Evolutionary conservation across 106 monocot species (phyloP).

Genomic region (Dioscorea zingiberensis): DNA sequence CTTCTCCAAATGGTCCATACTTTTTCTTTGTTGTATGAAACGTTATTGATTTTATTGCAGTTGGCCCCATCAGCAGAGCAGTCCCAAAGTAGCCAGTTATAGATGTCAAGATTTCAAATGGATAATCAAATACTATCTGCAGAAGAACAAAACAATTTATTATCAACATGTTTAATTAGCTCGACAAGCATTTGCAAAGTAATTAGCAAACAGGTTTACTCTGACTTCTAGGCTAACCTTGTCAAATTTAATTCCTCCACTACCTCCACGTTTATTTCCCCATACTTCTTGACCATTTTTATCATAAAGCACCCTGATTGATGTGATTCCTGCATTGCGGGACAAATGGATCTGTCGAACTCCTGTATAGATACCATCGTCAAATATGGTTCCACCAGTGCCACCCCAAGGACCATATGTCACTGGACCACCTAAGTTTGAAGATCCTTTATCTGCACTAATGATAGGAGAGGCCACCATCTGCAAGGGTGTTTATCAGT

Average conservation of each 20-base stretch:
- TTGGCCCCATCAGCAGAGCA: constrained; percentile 34
- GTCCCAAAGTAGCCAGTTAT: constrained; percentile 41
- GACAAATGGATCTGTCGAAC: constrained; percentile 28
- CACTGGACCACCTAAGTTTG: constrained; percentile 14
- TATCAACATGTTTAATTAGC: background rate
- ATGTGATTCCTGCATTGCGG: constrained; percentile 23
- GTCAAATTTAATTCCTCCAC: constrained; percentile 23
- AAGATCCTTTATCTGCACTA: constrained; percentile 14
- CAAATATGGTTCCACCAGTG: constrained; percentile 41
- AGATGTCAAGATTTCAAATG: constrained; percentile 32
- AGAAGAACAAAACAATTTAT: background rate
- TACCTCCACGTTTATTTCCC: constrained; percentile 36
- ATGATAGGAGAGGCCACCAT: constrained; percentile 20
- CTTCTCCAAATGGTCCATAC: constrained; percentile 33
- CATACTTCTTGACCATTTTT: constrained; percentile 38
- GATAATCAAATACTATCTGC: constrained; percentile 36
- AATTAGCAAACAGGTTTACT: too few species aligned
- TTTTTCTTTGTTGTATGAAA: constrained; percentile 44
- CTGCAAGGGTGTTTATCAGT: constrained; percentile 12
- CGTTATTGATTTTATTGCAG: constrained; percentile 34
- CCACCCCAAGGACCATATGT: constrained; percentile 53
- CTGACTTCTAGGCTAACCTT: constrained; percentile 14
- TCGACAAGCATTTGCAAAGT: too few species aligned
- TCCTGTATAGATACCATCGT: constrained; percentile 35
- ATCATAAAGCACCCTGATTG: constrained; percentile 37